phyloP scores from a whole-genome alignment of 805 yeast genomes.

The Candida sithepensis region DNA sequence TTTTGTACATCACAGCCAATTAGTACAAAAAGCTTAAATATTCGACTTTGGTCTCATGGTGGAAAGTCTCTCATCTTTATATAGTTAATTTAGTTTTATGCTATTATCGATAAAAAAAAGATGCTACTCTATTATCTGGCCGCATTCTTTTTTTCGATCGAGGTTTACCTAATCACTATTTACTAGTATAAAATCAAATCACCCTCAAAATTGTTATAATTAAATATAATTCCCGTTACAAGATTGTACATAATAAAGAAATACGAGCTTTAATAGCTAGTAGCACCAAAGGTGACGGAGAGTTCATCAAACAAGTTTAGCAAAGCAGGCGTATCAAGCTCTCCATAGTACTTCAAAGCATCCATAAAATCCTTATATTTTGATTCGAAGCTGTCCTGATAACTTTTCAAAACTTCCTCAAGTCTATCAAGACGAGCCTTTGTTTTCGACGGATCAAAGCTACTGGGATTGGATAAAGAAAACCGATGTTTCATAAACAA shows the following conservation, averaged over 20 bases:
- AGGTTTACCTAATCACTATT: no score
- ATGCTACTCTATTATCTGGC: no score
- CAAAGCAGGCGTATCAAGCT: conserved; percentile 44
- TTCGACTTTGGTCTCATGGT: no score
- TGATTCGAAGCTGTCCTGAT: conserved; percentile 41
- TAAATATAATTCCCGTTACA: no score
- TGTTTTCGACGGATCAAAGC: conserved; percentile 40
- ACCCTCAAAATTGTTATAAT: no score
- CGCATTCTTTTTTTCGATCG: no score
- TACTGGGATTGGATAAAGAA: conserved; percentile 24
- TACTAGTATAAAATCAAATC: no score
- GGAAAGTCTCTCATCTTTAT: no score
- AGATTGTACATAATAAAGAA: background rate
- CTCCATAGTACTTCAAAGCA: conserved; percentile 46
- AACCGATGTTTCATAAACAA: conserved; percentile 39
- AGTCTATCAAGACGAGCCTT: conserved; percentile 38
- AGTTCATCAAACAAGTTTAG: conserved; percentile 41
- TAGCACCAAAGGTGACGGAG: conserved; percentile 23
- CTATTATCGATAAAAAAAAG: no score
- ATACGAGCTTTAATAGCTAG: background rate
- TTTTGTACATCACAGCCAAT: no score
- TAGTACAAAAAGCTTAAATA: no score
- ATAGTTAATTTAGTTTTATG: no score
- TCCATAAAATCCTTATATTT: conserved; percentile 43
- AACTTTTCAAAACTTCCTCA: conserved; percentile 37